These are phyloP conservation scores for Botrytis medusae DNA, from an alignment of 2,329 filamentous ascomycete species.

Conservation along the genomic window DNA sequence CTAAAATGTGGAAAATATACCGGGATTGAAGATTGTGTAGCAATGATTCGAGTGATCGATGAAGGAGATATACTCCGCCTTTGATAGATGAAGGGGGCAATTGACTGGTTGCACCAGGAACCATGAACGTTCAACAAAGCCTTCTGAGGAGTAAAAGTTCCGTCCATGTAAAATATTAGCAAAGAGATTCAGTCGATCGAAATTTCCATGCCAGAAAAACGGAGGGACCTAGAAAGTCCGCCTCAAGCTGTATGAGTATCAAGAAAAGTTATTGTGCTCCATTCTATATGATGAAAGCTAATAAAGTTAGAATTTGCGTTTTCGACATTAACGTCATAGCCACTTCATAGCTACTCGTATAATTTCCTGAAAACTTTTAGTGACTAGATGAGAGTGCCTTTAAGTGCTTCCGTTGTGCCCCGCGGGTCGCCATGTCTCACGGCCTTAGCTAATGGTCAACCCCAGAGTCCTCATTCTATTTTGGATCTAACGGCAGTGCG, in stretches of 20 bases:
- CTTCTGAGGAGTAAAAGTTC: constrained; percentile 1
- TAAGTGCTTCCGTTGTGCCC: not conserved
- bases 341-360: not conserved
- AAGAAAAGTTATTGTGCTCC: not conserved
- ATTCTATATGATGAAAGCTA: not conserved
- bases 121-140: not conserved
- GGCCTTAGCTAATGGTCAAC: not conserved
- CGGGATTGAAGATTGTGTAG: not conserved
- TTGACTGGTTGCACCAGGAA: not conserved
- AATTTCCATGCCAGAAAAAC: too few relatives aligned
- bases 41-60: not conserved
- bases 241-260: not conserved
- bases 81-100: not conserved
- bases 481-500: not conserved
- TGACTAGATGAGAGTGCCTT: not conserved
- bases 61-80: not conserved
- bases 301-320: not conserved
- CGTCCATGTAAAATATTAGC: not conserved
- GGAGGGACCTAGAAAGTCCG: not conserved
- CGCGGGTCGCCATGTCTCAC: not conserved
- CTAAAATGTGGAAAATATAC: not conserved
- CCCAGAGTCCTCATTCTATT: not conserved
- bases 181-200: not conserved
- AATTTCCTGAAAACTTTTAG: not conserved
- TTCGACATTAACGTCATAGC: not conserved